These are phyloP conservation scores for Euphorbia celastroides DNA, from an alignment of 441 rosid species.

Conservation along the genomic window DNA sequence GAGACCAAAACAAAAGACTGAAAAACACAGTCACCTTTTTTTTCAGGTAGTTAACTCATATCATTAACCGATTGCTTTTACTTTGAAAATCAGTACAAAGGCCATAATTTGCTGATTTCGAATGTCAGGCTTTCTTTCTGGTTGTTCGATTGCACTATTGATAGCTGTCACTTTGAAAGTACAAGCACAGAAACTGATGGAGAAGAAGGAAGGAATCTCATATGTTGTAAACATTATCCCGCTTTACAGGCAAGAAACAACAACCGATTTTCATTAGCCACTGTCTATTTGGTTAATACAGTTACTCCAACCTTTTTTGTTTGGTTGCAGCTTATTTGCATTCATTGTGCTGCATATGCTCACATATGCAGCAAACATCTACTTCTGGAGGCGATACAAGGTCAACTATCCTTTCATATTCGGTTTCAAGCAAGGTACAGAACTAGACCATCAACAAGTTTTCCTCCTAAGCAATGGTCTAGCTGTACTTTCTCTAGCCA, in stretches of 20 bases:
- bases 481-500: conserved; percentile 44
- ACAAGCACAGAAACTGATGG: conserved; percentile 39
- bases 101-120: neutral
- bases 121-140: conserved; percentile 60
- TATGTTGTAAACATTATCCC: conserved; percentile 67
- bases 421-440: conserved; percentile 70
- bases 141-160: conserved; percentile 51
- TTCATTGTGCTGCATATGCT: conserved; percentile 59
- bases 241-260: conserved; percentile 65
- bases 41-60: conserved; percentile 35
- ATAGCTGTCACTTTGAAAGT: conserved; percentile 49
- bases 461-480: conserved; percentile 60
- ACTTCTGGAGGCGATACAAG: conserved; percentile 61
- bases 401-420: conserved; percentile 71
- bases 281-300: neutral
- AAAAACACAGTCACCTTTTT: conserved; percentile 57
- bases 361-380: conserved; percentile 47
- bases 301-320: conserved; percentile 6
- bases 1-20: conserved; percentile 54
- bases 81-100: neutral
- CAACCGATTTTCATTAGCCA: neutral
- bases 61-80: neutral
- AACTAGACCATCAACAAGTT: conserved; percentile 52
- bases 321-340: conserved; percentile 58
- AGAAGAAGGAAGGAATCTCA: conserved; percentile 36